Evolutionary conservation across 208 protist species (phyloP), one percentile per base, ranked within the genome.

Genomic region (Entamoeba nuttalli): DNA sequence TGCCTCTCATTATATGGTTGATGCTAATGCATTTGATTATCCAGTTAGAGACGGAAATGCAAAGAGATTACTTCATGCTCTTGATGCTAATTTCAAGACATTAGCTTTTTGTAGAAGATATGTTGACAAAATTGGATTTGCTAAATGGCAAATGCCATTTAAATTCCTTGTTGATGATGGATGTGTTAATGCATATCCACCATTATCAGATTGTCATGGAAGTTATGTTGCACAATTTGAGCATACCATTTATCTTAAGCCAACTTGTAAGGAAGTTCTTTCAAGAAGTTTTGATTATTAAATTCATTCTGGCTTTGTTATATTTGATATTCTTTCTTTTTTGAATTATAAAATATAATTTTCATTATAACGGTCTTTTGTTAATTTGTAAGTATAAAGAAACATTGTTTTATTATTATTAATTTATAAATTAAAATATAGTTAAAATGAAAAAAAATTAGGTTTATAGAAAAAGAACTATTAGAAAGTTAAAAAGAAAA

Each of bases 1-100:
- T 41, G 94, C 62, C 0, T 96, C 94, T n/a, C 96, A 97, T 55
- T 97, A 94, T 51, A 97, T 97, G 96, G 3, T 97, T 55, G 17
- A 73, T 25, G 7, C n/a, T 55, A 52, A 94, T 35, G 93, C 21
- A 3, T 30, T 95, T 14, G 1, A 14, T 69, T 4, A 15, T 21
- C 19, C 35, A 11, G 50, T 95, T 30, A 96, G 55, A 21, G 44
- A 95, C 5, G 5, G 48, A 19, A 95, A 93, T 44, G 19, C 94
- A 2, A 94, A 57, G 35, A 73, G 2, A 51, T 84, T 96, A 21
- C 57, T 96, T 7, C 25, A 4, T 95, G 11, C 5, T 30, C 5
- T 96, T 7, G 51, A 95, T 0, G 93, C 19, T 50, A 95, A 62
- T 4, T 96, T 96, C 44, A 44, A 93, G 25, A 95, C 96, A n/a